A percentile compares a stretch with the other conserved stretches of the same genome.
Evolutionary conservation across 1,284 basidiomycete species (phyloP).

Genomic region (Veloboletus limbatus): DNA sequence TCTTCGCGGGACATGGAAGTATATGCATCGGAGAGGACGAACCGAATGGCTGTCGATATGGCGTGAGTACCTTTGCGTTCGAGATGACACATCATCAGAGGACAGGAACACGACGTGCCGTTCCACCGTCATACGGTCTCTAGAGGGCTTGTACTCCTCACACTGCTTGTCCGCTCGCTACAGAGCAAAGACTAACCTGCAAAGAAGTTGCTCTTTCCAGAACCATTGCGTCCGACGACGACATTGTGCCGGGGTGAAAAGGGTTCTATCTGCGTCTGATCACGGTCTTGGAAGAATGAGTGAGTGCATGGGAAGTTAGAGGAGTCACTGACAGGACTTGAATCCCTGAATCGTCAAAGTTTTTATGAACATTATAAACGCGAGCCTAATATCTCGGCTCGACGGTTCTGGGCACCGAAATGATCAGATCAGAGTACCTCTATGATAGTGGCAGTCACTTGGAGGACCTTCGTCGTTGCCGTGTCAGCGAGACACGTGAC

Average conservation of each 20-base stretch:
- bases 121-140: no score
- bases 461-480: no score
- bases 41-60: slow-evolving; percentile 77
- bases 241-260: slow-evolving; percentile 89
- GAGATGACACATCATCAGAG: no score
- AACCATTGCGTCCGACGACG: slow-evolving; percentile 92
- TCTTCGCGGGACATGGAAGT: slow-evolving; percentile 95
- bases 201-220: slow-evolving; percentile 97
- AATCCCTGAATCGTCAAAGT: slow-evolving; percentile 95
- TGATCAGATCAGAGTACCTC: no score
- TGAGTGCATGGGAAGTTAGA: slow-evolving; percentile 1
- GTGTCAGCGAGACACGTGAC: slow-evolving; percentile 20
- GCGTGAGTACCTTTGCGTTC: slow-evolving; percentile 14
- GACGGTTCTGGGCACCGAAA: no score
- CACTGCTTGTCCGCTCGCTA: no score
- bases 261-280: slow-evolving; percentile 80
- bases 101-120: no score
- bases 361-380: slow-evolving; percentile 73
- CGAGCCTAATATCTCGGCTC: not conserved
- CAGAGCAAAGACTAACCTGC: slow-evolving; percentile 52
- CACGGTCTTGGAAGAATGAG: slow-evolving; percentile 51
- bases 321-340: slow-evolving; percentile 76
- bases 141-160: no score
- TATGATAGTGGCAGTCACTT: no score
- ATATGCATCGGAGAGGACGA: slow-evolving; percentile 96